Conservation (phyloP, 371 early-diverging fungal species). For the Rhizopus arrhizus region DNA sequence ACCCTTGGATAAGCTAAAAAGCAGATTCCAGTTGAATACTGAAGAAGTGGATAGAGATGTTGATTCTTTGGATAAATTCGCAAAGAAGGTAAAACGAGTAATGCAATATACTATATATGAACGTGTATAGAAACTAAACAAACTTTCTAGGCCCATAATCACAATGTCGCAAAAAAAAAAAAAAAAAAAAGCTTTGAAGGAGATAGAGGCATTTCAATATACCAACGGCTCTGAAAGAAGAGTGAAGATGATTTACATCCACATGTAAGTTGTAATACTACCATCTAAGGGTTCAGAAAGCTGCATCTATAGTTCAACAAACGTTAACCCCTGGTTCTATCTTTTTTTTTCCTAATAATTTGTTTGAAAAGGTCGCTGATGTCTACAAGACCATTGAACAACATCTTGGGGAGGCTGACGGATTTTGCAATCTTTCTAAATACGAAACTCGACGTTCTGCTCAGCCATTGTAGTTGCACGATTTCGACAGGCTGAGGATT, state of each 20-base stretch:
- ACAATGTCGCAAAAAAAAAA: not conserved
- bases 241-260: conserved; percentile 8
- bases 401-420: not conserved
- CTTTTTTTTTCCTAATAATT: not conserved
- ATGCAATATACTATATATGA: conserved; percentile 12
- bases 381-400: not conserved
- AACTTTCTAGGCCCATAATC: conserved; percentile 17
- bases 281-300: no score
- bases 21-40: conserved; percentile 11
- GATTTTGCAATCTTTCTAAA: not conserved
- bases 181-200: not conserved
- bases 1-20: not conserved
- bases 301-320: no score
- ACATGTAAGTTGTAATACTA: conserved; percentile 23
- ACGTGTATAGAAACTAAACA: conserved; percentile 13
- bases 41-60: conserved; percentile 9
- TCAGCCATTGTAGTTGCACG: no score
- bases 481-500: no score
- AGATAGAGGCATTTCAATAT: no score
- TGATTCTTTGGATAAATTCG: not conserved
- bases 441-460: no score
- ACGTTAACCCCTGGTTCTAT: not conserved
- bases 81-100: conserved; percentile 15
- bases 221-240: no score
- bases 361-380: not conserved